phyloP scores from a whole-genome alignment of 2,329 filamentous ascomycete genomes.

The Teratosphaeria viscida region DNA sequence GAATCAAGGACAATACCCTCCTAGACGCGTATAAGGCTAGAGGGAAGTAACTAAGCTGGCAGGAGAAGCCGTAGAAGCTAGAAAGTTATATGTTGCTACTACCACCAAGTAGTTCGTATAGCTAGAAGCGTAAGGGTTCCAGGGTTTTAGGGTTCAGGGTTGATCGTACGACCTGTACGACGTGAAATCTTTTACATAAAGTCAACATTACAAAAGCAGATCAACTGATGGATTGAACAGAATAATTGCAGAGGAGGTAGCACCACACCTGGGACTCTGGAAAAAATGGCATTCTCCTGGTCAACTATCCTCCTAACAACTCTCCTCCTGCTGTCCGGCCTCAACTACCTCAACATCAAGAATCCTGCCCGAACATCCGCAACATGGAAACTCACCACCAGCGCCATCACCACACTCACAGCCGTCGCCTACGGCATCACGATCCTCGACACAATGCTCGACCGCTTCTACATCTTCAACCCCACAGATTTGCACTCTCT shows the following conservation, averaged over 20 bases:
- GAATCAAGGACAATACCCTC: no score
- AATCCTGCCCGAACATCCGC: background rate
- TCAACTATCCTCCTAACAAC: conserved; percentile 89
- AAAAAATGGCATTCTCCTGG: conserved; percentile 61
- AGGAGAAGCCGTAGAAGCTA: no score
- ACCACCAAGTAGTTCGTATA: no score
- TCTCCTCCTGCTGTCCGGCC: conserved; percentile 40
- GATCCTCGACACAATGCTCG: background rate
- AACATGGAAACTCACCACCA: background rate
- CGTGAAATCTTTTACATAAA: no score
- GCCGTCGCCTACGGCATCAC: background rate
- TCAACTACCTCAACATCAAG: background rate
- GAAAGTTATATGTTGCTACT: no score
- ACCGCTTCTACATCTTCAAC: conserved; percentile 61
- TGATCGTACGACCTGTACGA: no score
- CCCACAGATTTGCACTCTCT: conserved; percentile 58
- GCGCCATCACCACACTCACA: background rate
- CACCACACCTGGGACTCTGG: conserved; percentile 63
- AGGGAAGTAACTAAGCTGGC: no score
- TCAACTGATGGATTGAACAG: background rate
- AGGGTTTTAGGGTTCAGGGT: no score
- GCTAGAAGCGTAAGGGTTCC: no score
- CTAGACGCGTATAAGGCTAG: no score
- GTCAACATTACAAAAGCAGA: background rate
- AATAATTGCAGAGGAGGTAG: background rate